Evolutionary conservation across 108 stramenopile species (phyloP).

Genomic region (Skeletonema costatum): DNA sequence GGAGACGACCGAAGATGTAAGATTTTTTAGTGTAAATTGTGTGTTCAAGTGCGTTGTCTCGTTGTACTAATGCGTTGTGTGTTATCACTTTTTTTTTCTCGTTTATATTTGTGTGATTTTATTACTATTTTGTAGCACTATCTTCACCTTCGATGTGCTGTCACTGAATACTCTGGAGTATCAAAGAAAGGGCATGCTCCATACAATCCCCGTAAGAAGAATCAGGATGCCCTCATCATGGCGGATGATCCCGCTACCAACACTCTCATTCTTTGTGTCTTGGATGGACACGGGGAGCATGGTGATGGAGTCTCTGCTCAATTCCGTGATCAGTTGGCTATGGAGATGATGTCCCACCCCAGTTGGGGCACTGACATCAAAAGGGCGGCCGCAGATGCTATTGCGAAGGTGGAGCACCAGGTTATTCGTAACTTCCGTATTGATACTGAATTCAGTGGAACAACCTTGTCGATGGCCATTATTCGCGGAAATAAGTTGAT

Average conservation of each 20-base stretch:
- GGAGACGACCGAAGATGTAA: constrained; percentile 29
- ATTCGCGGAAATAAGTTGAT: constrained; percentile 86
- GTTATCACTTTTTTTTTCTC: not conserved
- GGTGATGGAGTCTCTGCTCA: constrained; percentile 94
- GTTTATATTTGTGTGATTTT: not conserved
- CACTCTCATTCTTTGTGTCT: constrained; percentile 89
- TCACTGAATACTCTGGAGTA: constrained; percentile 94
- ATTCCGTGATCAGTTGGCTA: constrained; percentile 88
- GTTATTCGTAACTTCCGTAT: constrained; percentile 90
- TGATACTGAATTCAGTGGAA: constrained; percentile 96
- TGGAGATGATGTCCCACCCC: constrained; percentile 89
- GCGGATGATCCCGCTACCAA: constrained; percentile 91
- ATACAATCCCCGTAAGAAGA: constrained; percentile 98
- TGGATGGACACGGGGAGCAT: constrained; percentile 98
- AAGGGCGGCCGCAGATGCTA: constrained; percentile 77
- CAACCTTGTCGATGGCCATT: constrained; percentile 93
- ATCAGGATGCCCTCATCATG: constrained; percentile 98
- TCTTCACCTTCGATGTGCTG: constrained; percentile 71
- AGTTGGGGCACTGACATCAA: constrained; percentile 80
- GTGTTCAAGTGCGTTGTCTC: not conserved
- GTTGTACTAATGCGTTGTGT: not conserved
- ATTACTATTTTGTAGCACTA: constrained; percentile 29
- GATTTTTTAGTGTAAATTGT: not conserved
- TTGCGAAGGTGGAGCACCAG: constrained; percentile 89
- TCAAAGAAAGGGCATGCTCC: constrained; percentile 98